Percentiles rank a stretch among this genome's conserved stretches.
phyloP scores from a whole-genome alignment of 345 rosid genomes.

The Abelmoschus esculentus region DNA sequence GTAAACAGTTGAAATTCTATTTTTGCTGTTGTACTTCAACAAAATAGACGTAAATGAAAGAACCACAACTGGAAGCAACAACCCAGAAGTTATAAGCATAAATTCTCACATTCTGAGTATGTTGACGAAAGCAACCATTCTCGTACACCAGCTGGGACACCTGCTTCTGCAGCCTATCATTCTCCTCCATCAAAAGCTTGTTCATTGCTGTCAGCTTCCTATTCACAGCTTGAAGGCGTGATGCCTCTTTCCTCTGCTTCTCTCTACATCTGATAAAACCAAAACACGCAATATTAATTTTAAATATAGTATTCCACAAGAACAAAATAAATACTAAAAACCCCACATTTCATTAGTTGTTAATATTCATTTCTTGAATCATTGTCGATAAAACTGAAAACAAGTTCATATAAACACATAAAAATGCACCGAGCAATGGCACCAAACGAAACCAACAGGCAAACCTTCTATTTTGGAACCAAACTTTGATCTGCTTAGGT shows the following conservation, averaged over 20 bases:
- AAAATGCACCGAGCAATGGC: background rate
- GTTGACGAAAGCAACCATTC: background rate
- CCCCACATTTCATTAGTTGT: background rate
- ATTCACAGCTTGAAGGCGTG: background rate
- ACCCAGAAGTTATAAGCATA: too few relatives aligned
- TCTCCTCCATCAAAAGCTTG: background rate
- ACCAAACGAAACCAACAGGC: background rate
- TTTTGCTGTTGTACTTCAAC: too few relatives aligned
- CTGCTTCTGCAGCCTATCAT: background rate
- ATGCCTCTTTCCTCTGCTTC: background rate
- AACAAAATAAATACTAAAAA: too few relatives aligned
- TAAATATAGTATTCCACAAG: too few relatives aligned
- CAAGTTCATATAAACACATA: background rate
- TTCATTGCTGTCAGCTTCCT: background rate
- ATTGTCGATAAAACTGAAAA: too few relatives aligned
- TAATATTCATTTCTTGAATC: background rate
- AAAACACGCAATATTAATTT: too few relatives aligned
- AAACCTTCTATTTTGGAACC: slow-evolving; percentile 48
- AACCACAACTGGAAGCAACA: too few relatives aligned
- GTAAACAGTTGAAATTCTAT: too few relatives aligned
- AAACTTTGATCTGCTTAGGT: background rate
- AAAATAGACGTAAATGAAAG: too few relatives aligned
- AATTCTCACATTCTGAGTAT: background rate
- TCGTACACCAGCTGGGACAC: background rate
- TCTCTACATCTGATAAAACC: background rate